Evolutionary conservation across 2,329 filamentous ascomycete species (phyloP).

Genomic region (Pseudopithomyces chartarum): DNA sequence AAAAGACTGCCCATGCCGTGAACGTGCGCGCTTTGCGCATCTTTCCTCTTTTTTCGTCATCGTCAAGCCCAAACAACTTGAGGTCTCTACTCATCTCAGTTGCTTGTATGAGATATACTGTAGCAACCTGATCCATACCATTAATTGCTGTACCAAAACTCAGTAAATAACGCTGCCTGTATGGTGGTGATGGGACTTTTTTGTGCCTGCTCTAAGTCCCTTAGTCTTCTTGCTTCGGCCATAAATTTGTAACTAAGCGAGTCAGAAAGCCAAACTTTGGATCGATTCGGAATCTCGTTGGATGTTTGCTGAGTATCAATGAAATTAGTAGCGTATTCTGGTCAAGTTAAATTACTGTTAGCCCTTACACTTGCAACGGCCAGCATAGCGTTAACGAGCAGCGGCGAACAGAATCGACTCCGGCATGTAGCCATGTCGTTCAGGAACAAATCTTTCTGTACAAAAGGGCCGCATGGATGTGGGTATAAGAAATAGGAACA

Average conservation of each 20-base stretch:
- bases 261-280: slow-evolving; percentile 2
- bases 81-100: neutral
- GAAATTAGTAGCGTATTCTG: too few species aligned
- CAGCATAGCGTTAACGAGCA: slow-evolving; percentile 10
- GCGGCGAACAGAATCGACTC: slow-evolving; percentile 1
- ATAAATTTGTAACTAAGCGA: slow-evolving; percentile 2
- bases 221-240: slow-evolving; percentile 4
- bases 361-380: neutral
- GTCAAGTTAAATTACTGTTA: neutral
- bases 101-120: neutral
- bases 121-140: neutral
- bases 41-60: neutral
- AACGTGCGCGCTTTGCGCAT: neutral
- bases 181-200: slow-evolving; percentile 1
- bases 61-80: neutral
- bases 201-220: neutral
- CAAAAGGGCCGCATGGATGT: too few species aligned
- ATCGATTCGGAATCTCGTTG: neutral
- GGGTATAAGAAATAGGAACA: too few species aligned
- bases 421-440: slow-evolving; percentile 6
- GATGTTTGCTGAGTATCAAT: neutral
- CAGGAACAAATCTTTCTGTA: slow-evolving; percentile 10
- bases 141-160: neutral
- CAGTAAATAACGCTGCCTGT: slow-evolving; percentile 1
- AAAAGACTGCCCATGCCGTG: neutral